Base-by-base conservation (phyloP, 1,284 basidiomycete species). In the Tilletiaria anomala region DNA sequence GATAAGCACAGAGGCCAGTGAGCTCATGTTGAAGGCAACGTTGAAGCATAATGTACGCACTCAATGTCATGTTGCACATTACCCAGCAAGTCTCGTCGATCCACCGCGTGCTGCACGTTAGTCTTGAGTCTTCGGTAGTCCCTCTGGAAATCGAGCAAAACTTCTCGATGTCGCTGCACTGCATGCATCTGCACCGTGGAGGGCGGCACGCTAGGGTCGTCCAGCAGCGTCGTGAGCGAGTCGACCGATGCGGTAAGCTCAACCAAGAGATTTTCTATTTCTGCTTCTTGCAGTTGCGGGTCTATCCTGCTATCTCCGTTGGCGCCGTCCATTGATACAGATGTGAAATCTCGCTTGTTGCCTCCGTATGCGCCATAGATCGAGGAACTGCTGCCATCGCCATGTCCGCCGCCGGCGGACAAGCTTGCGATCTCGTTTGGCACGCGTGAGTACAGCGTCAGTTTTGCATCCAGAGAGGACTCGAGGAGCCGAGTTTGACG, bases 51-150 rank as follows among this genome's bases (percentile, higher is more conserved):
- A n/a, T 18, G 17, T 3, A 73, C 79, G 43, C 52, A 89, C 86
- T 86, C 81, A 52, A 96, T 96, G 57, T 97, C 91, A 54, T 89
- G 87, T 47, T 87, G 76, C 2, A 96, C 88, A n/a, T 83, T 84
- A 20, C 77, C 81, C 16, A 97, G 72, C 14, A 97, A 70, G 65
- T 86, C 89, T 1, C 80, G 80, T 58, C 87, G 76, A 60, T 89
- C 82, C 35, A 91, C 70, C 0, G 86, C 84, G 45, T 78, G 73
- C 55, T 84, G 76, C n/a, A 88, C 39, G 15, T 58, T 57, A 2
- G 51, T 56, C 23, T 42, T 49, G 12, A 51, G 48, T 19, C 59
- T 40, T 4, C 54, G 39, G 24, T 58, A 64, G 32, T 97, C 91
- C 34, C 83, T 74, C 33, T 75, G 73, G 63, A 87, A 86, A 62